These are phyloP conservation scores for Saccharomycopsis lassenensis DNA, from an alignment of 805 yeast species.

Conservation along the genomic window DNA sequence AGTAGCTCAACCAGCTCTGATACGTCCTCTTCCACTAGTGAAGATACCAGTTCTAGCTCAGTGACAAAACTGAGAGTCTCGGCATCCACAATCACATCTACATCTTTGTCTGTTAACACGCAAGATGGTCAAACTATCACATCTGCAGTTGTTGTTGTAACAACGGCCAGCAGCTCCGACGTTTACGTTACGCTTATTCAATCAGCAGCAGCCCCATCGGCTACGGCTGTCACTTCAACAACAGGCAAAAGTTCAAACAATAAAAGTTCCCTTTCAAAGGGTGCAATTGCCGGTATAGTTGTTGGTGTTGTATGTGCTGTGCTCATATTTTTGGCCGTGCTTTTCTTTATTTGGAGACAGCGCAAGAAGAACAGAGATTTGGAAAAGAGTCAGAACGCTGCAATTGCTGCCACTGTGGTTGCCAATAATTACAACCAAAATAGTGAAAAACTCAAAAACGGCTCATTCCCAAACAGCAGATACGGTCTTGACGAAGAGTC, in stretches of 20 bases:
- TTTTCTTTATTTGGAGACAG: conserved; percentile 17
- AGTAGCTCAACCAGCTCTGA: conserved; percentile 4
- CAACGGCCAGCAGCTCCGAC: conserved; percentile 11
- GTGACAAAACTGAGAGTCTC: conserved; percentile 3
- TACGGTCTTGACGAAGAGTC: conserved; percentile 7
- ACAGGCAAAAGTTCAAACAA: background rate
- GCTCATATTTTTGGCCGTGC: conserved; percentile 9
- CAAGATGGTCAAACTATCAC: conserved; percentile 17
- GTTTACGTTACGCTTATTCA: conserved; percentile 14
- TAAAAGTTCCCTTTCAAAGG: conserved; percentile 5
- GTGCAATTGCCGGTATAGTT: conserved; percentile 17
- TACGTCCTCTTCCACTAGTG: conserved; percentile 3
- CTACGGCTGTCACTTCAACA: background rate
- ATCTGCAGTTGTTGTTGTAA: conserved; percentile 15
- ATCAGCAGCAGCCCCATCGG: background rate
- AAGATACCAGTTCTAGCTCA: background rate
- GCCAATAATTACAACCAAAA: conserved; percentile 13
- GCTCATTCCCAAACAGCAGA: conserved; percentile 1
- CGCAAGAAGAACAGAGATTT: conserved; percentile 14
- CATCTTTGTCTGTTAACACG: conserved; percentile 14
- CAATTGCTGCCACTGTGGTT: conserved; percentile 17
- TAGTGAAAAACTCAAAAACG: background rate
- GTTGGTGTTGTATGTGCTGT: conserved; percentile 16
- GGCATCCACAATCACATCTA: conserved; percentile 13
- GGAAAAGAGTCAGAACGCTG: conserved; percentile 16